Conservation (phyloP, 345 rosid genomes). For the Linum lewisii region DNA sequence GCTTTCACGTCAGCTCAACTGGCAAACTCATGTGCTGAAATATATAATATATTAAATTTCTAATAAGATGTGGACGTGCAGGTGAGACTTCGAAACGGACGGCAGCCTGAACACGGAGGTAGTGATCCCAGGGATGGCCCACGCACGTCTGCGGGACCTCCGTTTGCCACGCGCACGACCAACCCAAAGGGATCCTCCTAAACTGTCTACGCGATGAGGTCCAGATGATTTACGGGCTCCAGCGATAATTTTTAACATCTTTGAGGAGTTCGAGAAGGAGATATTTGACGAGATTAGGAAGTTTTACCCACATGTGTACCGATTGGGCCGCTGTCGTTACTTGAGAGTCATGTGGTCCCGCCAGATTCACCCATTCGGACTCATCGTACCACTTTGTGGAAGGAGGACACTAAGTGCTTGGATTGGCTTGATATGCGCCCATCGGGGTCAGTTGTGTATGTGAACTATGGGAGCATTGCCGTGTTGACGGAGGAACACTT, state of each 20-base stretch:
- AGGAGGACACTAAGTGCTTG: constrained; percentile 20
- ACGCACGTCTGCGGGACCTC: constrained; percentile 25
- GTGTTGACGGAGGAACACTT: constrained; percentile 13
- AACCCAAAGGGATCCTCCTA: constrained; percentile 24
- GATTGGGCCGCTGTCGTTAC: constrained; percentile 30
- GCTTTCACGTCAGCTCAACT: too few species aligned
- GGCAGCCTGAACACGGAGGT: background rate
- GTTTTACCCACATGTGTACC: constrained; percentile 17
- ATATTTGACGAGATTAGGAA: constrained; percentile 20
- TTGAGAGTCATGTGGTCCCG: constrained; percentile 13
- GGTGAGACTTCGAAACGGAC: background rate
- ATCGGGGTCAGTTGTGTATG: constrained; percentile 19
- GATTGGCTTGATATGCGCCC: constrained; percentile 22
- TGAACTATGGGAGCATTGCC: constrained; percentile 26
- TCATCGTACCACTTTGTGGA: constrained; percentile 24
- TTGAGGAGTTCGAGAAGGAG: constrained; percentile 29
- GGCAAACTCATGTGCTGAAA: too few species aligned
- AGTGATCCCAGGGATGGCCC: background rate
- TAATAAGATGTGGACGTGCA: too few species aligned
- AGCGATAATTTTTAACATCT: constrained; percentile 32
- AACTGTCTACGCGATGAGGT: constrained; percentile 11
- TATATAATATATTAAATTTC: too few species aligned
- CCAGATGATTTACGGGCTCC: constrained; percentile 20
- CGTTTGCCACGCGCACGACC: constrained; percentile 21
- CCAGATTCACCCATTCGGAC: constrained; percentile 1